These are phyloP conservation scores for Candida khao-thaluensis DNA, from an alignment of 805 yeast genomes.

Conservation along the genomic window DNA sequence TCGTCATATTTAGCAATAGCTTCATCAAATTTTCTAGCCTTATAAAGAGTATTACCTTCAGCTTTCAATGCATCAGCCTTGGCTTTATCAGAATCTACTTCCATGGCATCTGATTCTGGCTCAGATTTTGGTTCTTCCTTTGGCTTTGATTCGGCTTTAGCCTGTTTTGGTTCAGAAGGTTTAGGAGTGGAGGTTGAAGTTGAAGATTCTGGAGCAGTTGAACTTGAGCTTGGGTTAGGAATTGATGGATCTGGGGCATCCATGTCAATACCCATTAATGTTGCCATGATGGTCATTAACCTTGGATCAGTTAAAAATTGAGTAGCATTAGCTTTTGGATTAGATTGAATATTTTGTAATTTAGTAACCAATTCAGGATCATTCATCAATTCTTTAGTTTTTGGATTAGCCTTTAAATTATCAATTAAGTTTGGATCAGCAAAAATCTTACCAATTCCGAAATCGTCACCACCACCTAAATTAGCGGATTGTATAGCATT, in stretches of 20 bases:
- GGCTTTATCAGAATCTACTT: constrained; percentile 38
- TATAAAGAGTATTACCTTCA: constrained; percentile 84
- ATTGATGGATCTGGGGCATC: constrained; percentile 37
- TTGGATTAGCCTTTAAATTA: constrained; percentile 78
- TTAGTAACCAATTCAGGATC: constrained; percentile 82
- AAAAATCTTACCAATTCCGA: constrained; percentile 77
- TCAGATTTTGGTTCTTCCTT: constrained; percentile 14
- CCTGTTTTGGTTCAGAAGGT: constrained; percentile 17
- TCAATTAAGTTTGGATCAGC: constrained; percentile 75
- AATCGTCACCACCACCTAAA: constrained; percentile 54
- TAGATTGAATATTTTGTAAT: constrained; percentile 55
- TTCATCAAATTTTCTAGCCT: constrained; percentile 83
- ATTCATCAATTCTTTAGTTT: constrained; percentile 80
- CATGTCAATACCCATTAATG: constrained; percentile 79
- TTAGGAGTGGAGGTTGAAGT: constrained; percentile 2
- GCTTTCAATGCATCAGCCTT: constrained; percentile 73
- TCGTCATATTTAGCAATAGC: constrained; percentile 83
- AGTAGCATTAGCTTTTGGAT: constrained; percentile 73
- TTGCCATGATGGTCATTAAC: constrained; percentile 83
- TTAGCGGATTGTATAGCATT: constrained; percentile 53
- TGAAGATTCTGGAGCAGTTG: constrained; percentile 8
- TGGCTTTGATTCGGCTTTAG: constrained; percentile 20
- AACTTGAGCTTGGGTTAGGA: constrained; percentile 16
- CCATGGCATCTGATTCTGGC: constrained; percentile 27
- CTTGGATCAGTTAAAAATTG: constrained; percentile 79